phyloP scores from a whole-genome alignment of 148 eudicot species.

The Heliamphora exappendiculata region DNA sequence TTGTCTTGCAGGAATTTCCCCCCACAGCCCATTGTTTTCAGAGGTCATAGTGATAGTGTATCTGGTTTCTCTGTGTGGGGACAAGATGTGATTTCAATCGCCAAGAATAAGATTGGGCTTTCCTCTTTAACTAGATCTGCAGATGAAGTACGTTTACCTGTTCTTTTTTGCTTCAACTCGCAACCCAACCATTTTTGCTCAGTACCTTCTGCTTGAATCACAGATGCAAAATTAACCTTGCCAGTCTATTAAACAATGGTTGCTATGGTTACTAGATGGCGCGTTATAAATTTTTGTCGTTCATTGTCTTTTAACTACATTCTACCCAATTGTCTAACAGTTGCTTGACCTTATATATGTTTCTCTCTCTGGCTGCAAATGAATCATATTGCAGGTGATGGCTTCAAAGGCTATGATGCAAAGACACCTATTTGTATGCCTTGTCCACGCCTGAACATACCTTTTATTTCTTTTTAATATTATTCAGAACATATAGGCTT shows the following conservation, averaged over 20 bases:
- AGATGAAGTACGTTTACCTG: conserved; percentile 48
- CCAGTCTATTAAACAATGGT: not conserved
- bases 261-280: not conserved
- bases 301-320: not conserved
- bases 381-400: too few species aligned
- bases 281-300: not conserved
- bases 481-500: too few species aligned
- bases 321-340: too few species aligned
- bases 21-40: conserved; percentile 51
- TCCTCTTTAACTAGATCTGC: conserved; percentile 60
- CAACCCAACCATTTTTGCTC: not conserved
- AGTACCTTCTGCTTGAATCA: conserved; percentile 8
- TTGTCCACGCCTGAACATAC: too few species aligned
- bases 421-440: too few species aligned
- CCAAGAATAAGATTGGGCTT: conserved; percentile 78
- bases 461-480: too few species aligned
- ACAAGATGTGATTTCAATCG: conserved; percentile 80
- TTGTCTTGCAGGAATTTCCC: conserved; percentile 51
- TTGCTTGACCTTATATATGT: too few species aligned
- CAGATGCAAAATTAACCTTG: not conserved
- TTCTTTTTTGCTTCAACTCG: not conserved
- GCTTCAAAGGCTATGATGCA: too few species aligned
- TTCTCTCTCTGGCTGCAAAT: too few species aligned
- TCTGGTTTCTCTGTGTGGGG: conserved; percentile 91
- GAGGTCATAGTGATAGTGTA: conserved; percentile 77